phyloP scores from a whole-genome alignment of 306 rosid species.

The Prosopis cineraria region DNA sequence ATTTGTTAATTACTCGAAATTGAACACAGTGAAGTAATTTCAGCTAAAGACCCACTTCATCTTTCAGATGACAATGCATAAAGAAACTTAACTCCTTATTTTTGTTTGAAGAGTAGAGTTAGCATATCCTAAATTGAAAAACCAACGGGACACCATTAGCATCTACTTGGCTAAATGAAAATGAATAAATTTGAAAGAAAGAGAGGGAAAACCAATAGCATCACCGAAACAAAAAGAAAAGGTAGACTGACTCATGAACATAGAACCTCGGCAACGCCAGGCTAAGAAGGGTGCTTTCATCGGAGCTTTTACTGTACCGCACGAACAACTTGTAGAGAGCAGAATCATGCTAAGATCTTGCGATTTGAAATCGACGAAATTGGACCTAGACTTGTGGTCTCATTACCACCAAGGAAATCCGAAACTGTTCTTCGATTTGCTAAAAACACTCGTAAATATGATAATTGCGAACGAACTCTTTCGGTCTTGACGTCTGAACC shows the following conservation, averaged over 20 bases:
- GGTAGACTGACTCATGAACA: neutral
- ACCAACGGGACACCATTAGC: neutral
- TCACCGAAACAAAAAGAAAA: conserved; percentile 7
- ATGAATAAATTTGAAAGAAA: neutral
- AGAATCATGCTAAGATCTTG: neutral
- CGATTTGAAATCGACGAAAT: neutral
- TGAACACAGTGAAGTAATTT: neutral
- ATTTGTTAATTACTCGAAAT: neutral
- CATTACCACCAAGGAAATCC: neutral
- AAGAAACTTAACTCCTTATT: neutral
- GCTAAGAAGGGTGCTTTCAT: neutral
- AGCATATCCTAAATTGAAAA: neutral
- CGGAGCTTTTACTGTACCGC: neutral
- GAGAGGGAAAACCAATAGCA: neutral
- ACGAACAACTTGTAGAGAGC: neutral
- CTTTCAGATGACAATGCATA: neutral
- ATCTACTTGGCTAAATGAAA: conserved; percentile 5
- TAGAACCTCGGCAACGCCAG: neutral
- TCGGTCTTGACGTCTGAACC: neutral
- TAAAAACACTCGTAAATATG: neutral
- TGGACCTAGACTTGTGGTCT: neutral
- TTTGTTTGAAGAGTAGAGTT: neutral
- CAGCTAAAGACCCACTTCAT: neutral
- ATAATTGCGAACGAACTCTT: neutral
- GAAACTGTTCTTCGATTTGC: neutral